Conservation (phyloP, 2,329 filamentous ascomycete species). For the Penicillium expansum region DNA sequence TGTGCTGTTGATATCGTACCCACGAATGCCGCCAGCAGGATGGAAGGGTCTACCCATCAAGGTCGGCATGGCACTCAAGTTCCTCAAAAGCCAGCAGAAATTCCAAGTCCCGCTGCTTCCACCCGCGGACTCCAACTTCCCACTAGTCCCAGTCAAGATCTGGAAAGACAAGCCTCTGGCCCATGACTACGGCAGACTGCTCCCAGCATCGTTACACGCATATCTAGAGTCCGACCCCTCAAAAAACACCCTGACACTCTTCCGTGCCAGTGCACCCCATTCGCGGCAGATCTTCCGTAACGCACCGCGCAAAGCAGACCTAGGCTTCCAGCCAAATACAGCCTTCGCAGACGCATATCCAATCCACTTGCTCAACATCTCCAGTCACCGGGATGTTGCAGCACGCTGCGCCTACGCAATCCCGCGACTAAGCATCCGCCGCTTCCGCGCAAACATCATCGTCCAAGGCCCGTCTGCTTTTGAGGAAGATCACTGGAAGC, state of each 20-base stretch:
- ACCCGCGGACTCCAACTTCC: constrained; percentile 47
- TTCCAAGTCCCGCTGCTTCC: constrained; percentile 56
- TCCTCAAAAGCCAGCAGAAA: constrained; percentile 40
- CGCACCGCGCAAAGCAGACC: constrained; percentile 50
- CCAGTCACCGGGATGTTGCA: constrained; percentile 54
- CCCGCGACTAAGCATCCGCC: constrained; percentile 49
- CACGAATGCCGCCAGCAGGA: constrained; percentile 23
- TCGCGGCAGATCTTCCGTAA: constrained; percentile 53
- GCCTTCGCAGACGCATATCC: constrained; percentile 61
- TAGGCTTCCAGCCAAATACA: constrained; percentile 54
- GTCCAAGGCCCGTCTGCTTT: constrained; percentile 53
- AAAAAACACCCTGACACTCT: constrained; percentile 48
- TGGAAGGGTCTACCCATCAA: constrained; percentile 16
- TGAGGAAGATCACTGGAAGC: constrained; percentile 58
- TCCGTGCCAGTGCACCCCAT: constrained; percentile 49
- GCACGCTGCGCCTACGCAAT: constrained; percentile 39
- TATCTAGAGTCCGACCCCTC: constrained; percentile 39
- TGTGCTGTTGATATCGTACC: constrained; percentile 53
- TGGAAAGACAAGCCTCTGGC: constrained; percentile 54
- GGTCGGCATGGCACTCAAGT: constrained; percentile 29
- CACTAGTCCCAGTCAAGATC: constrained; percentile 48
- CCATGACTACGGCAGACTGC: constrained; percentile 39
- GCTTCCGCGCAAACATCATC: constrained; percentile 60
- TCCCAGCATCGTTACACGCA: constrained; percentile 49
- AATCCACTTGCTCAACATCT: constrained; percentile 55